These are phyloP conservation scores for Sclerotinia trifoliorum DNA, from an alignment of 2,329 filamentous ascomycete genomes.

Conservation along the genomic window DNA sequence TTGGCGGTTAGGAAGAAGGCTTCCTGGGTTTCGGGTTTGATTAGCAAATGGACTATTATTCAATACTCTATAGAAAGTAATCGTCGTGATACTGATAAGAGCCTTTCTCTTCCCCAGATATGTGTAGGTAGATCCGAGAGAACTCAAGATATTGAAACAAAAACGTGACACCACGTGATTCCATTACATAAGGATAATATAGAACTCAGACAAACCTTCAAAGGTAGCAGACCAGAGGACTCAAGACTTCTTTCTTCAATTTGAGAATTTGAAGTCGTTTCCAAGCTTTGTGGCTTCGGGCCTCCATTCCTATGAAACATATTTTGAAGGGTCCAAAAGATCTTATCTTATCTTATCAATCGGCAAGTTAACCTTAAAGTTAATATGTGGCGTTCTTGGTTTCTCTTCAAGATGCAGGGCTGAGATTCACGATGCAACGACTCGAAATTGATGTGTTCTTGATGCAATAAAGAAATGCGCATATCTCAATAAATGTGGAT, in stretches of 20 bases:
- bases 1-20: conserved; percentile 28
- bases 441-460: not conserved
- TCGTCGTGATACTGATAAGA: not conserved
- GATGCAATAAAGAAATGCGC: not conserved
- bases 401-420: no score
- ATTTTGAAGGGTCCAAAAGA: not conserved
- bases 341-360: conserved; percentile 1
- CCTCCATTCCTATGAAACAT: not conserved
- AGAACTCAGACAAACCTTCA: not conserved
- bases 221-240: not conserved
- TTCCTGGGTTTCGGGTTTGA: conserved; percentile 2
- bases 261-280: not conserved
- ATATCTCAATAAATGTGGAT: not conserved
- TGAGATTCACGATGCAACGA: not conserved
- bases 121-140: no score
- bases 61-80: no score
- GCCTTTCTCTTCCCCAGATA: not conserved
- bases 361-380: no score
- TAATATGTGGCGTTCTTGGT: not conserved
- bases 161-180: not conserved
- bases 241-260: not conserved
- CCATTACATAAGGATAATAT: rapidly evolving
- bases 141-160: not conserved
- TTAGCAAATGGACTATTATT: not conserved
- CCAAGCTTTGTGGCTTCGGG: not conserved